Percentiles rank a stretch among this genome's conserved stretches.
Conservation (phyloP, 208 protist species). For the Zelonia costaricensis region DNA sequence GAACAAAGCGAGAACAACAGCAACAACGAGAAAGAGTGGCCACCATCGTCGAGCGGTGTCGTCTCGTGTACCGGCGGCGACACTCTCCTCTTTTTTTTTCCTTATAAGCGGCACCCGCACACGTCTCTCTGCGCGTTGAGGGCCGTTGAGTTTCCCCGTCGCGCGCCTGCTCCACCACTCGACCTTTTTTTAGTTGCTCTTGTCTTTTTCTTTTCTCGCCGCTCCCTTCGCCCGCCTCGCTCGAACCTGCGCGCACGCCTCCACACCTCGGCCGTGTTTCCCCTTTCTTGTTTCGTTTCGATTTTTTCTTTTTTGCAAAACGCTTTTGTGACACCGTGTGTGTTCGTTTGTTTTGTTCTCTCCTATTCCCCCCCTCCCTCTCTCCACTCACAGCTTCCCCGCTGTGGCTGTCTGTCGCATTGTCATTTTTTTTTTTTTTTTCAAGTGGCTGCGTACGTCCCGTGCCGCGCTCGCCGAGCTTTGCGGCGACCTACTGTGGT, state of each 20-base stretch:
- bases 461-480: neutral
- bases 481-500: neutral
- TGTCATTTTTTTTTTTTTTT: neutral
- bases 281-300: too few relatives aligned
- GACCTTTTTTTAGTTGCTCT: neutral
- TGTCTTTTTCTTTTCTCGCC: neutral
- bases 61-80: too few relatives aligned
- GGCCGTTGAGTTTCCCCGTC: neutral
- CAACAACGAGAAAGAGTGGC: neutral
- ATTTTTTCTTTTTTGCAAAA: neutral
- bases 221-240: neutral
- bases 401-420: neutral
- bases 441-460: neutral
- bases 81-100: too few relatives aligned
- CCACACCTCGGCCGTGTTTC: too few relatives aligned
- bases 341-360: neutral
- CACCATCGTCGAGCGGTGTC: neutral
- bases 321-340: too few relatives aligned
- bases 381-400: too few relatives aligned
- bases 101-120: too few relatives aligned
- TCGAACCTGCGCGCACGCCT: too few relatives aligned
- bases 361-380: neutral
- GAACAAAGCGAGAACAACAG: neutral
- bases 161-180: neutral
- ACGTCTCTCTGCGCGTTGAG: too few relatives aligned